These are phyloP conservation scores for Saturnispora saitoi DNA, from an alignment of 805 yeast genomes.

Conservation along the genomic window DNA sequence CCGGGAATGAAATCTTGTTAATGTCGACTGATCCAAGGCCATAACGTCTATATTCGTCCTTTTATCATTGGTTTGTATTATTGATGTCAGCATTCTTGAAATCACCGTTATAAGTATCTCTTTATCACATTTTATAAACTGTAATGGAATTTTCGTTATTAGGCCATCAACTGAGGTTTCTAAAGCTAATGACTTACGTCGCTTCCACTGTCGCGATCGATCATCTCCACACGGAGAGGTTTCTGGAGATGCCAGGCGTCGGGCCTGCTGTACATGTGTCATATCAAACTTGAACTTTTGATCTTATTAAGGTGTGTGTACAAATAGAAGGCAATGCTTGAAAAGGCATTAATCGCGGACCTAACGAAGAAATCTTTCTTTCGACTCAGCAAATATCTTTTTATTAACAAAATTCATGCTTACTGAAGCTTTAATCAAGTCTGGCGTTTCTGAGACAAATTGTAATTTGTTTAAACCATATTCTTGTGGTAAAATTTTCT, in stretches of 20 bases:
- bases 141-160: constrained; percentile 31
- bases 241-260: background rate
- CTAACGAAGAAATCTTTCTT: background rate
- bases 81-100: constrained; percentile 69
- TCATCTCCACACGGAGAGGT: background rate
- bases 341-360: background rate
- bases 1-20: constrained; percentile 90
- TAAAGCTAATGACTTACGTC: constrained; percentile 5
- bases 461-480: no score
- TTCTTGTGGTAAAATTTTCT: no score
- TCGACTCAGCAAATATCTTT: no score
- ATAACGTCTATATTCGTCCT: constrained; percentile 24
- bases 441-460: no score
- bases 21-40: constrained; percentile 30
- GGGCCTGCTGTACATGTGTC: constrained; percentile 1
- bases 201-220: constrained; percentile 1
- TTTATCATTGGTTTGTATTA: constrained; percentile 66
- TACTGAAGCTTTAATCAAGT: no score
- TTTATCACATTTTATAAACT: constrained; percentile 58
- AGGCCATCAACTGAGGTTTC: background rate
- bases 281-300: background rate
- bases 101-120: constrained; percentile 65
- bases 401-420: no score
- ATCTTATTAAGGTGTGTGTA: background rate
- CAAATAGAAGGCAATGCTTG: background rate